Conservation (phyloP, 768 basidiomycete species). For the Lactarius quietus region DNA sequence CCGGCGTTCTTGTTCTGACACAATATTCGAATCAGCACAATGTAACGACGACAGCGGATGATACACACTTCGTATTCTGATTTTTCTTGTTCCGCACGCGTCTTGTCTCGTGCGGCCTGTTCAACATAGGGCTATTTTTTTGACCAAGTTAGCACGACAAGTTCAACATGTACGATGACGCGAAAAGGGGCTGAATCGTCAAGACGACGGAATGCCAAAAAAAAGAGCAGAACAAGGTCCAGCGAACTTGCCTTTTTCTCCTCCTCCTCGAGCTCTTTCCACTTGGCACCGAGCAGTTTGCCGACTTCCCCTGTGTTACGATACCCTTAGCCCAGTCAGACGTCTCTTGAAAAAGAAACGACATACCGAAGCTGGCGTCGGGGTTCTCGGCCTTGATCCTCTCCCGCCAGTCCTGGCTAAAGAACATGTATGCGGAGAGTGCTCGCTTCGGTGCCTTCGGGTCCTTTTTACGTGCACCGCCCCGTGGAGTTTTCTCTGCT, state of each 20-base stretch:
- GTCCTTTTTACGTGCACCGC: slow-evolving; percentile 66
- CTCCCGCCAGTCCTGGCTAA: slow-evolving; percentile 93
- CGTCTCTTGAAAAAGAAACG: slow-evolving; percentile 11
- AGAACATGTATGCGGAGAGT: slow-evolving; percentile 98
- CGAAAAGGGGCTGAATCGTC: not conserved
- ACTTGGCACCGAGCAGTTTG: slow-evolving; percentile 91
- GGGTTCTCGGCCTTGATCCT: slow-evolving; percentile 96
- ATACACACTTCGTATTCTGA: slow-evolving; percentile 41
- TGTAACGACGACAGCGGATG: not conserved
- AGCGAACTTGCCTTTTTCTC: slow-evolving; percentile 75
- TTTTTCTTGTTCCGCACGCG: slow-evolving; percentile 81
- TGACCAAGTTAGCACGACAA: slow-evolving; percentile 5
- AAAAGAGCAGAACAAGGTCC: not conserved
- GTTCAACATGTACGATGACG: not conserved
- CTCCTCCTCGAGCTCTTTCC: slow-evolving; percentile 90
- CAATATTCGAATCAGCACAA: slow-evolving; percentile 1
- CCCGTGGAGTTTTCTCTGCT: slow-evolving; percentile 51
- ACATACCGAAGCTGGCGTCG: slow-evolving; percentile 83
- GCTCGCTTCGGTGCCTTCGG: slow-evolving; percentile 87
- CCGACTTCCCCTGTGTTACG: slow-evolving; percentile 74
- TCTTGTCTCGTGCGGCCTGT: slow-evolving; percentile 83
- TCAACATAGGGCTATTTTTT: slow-evolving; percentile 75
- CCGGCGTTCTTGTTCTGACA: slow-evolving; percentile 38
- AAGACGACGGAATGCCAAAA: slow-evolving; percentile 5
- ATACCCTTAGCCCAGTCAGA: slow-evolving; percentile 19